Evolutionary conservation across 345 rosid genomes (phyloP), one percentile per base, ranked within the genome.

Genomic region (Boechera stricta): DNA sequence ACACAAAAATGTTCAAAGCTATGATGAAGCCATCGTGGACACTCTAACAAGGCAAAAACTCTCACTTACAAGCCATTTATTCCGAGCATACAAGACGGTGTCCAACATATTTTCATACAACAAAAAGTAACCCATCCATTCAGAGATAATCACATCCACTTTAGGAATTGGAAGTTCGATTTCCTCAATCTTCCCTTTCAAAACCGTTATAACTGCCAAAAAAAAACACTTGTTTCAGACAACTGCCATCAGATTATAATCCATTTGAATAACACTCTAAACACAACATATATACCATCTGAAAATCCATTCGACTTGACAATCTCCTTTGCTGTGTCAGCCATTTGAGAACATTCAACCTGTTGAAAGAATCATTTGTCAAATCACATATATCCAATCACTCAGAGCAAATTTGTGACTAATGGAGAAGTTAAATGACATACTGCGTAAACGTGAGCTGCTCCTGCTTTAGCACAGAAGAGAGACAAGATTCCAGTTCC

Each of bases 61-160:
- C 31, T 21, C 15, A 85, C 98, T 87, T 77, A 94, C 98, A 60
- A 94, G 98, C 98, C 98, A 94, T 81, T 94, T 94, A 79, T 94
- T 84, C n/a, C 98, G 96, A 2, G 98, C 97, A 83, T 89, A 94
- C 72, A 94, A 79, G 65, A 90, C 97, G 0, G 97, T 86, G 54
- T 90, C 82, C 7, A 94, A 74, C 98, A 94, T 92, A 74, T 94
- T 94, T 83, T 94, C 98, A 56, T 87, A 94, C 82, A 94, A 72
- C 72, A 94, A 75, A 81, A 93, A 94, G 79, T 91, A 94, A n/a
- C 96, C 98, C 98, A 91, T 94, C 96, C 97, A 91, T 86, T 94
- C 97, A 33, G 97, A 94, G 76, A 94, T 86, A 49, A 94, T 93
- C 62, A 93, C 86, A 81, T 93, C 97, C 44, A 93, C 97, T 86